Conservation (phyloP, 129 eudicot genomes). For the Flaveria sonorensis region DNA sequence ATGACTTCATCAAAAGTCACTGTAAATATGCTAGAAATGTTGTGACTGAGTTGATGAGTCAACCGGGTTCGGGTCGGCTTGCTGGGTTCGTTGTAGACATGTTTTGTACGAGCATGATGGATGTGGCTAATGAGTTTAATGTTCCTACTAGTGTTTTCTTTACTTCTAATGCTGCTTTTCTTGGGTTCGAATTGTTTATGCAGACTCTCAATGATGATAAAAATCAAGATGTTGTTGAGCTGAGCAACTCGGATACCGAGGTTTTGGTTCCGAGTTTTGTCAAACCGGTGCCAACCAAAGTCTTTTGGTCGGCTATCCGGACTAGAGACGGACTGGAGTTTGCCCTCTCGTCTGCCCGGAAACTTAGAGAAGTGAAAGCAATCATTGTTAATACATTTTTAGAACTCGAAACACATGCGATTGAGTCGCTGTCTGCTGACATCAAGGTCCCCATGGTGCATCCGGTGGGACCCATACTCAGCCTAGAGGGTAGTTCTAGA, state of each 20-base stretch:
- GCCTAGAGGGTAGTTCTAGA: conserved; percentile 15
- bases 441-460: conserved; percentile 33
- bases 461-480: conserved; percentile 32
- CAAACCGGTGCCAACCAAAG: conserved; percentile 32
- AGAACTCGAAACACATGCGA: conserved; percentile 34
- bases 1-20: not conserved
- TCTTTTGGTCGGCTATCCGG: not conserved
- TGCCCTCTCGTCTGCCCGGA: not conserved
- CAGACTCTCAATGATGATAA: conserved; percentile 11
- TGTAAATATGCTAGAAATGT: conserved; percentile 8
- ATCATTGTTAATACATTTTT: conserved; percentile 32
- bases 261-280: conserved; percentile 11
- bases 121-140: conserved; percentile 22
- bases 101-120: conserved; percentile 16
- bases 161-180: conserved; percentile 23
- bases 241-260: conserved; percentile 13
- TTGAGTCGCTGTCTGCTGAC: conserved; percentile 11
- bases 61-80: not conserved
- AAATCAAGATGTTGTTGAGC: conserved; percentile 18
- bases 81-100: conserved; percentile 21
- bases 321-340: not conserved
- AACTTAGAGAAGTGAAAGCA: conserved; percentile 30
- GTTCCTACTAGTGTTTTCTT: conserved; percentile 6
- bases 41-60: not conserved
- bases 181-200: conserved; percentile 23